phyloP scores from a whole-genome alignment of 352 stramenopile genomes.

The Globisporangium yorkense region DNA sequence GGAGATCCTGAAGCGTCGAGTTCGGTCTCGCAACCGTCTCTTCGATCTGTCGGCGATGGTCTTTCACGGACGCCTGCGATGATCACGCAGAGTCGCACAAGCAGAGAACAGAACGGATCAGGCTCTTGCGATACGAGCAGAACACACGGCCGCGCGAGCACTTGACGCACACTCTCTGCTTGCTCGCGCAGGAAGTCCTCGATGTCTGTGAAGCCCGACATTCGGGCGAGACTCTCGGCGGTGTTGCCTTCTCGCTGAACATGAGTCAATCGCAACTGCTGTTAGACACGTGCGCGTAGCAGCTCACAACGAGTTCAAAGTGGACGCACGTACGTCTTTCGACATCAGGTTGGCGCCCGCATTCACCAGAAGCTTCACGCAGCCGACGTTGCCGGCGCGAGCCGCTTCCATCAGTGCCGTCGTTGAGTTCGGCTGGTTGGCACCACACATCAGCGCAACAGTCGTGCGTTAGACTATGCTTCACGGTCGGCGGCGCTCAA shows the following conservation, averaged over 20 bases:
- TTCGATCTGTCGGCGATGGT: slow-evolving; percentile 80
- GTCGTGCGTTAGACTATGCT: neutral
- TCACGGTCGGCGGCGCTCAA: no score
- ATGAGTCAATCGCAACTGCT: neutral
- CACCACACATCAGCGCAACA: neutral
- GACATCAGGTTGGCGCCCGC: slow-evolving; percentile 59
- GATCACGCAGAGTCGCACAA: neutral
- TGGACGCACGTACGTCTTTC: slow-evolving; percentile 73
- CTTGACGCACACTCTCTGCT: slow-evolving; percentile 65
- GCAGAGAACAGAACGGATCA: neutral
- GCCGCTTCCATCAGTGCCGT: slow-evolving; percentile 87
- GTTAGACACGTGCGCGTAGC: neutral
- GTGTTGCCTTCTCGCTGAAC: slow-evolving; percentile 67
- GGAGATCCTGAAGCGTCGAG: slow-evolving; percentile 60
- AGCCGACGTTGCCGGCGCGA: slow-evolving; percentile 68
- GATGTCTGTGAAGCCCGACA: slow-evolving; percentile 58
- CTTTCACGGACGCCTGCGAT: slow-evolving; percentile 76
- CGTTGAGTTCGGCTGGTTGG: slow-evolving; percentile 66
- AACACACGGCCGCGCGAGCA: neutral
- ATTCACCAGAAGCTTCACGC: slow-evolving; percentile 63
- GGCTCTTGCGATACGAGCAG: neutral
- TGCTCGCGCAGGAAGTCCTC: slow-evolving; percentile 77
- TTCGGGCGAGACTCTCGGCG: slow-evolving; percentile 53
- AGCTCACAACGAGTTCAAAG: neutral
- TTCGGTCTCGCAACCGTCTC: slow-evolving; percentile 56